phyloP scores from a whole-genome alignment of 108 stramenopile genomes.

The Fistulifera pelliculosa region DNA sequence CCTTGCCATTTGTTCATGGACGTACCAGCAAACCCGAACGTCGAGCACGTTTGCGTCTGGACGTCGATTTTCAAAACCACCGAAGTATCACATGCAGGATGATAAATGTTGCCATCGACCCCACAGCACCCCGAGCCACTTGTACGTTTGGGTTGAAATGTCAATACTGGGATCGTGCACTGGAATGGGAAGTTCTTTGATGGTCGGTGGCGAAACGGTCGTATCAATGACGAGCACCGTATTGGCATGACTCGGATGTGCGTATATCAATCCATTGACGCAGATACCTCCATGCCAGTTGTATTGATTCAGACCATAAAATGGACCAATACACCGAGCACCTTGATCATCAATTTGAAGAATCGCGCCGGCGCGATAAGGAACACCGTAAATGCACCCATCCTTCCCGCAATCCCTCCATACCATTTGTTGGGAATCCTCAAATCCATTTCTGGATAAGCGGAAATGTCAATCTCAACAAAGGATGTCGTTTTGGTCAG shows the following conservation, averaged over 20 bases:
- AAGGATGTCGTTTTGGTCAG: conserved; percentile 49
- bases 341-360: conserved; percentile 61
- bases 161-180: not conserved
- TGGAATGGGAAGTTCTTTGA: conserved; percentile 36
- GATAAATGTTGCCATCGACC: conserved; percentile 74
- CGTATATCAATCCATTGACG: conserved; percentile 42
- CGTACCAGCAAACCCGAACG: conserved; percentile 36
- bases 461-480: conserved; percentile 31
- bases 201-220: conserved; percentile 8
- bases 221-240: conserved; percentile 63
- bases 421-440: conserved; percentile 71
- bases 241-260: conserved; percentile 63
- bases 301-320: conserved; percentile 51
- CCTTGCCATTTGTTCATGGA: conserved; percentile 86
- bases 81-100: conserved; percentile 64
- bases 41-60: conserved; percentile 26
- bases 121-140: conserved; percentile 80
- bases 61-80: conserved; percentile 46
- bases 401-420: conserved; percentile 70
- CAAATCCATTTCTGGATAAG: conserved; percentile 37
- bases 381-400: conserved; percentile 72
- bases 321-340: conserved; percentile 47
- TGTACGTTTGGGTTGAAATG: conserved; percentile 35
- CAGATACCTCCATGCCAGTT: conserved; percentile 81
- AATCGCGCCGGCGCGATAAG: conserved; percentile 51